Base-by-base conservation (phyloP, 768 basidiomycete genomes). In the Collybiopsis confluens region DNA sequence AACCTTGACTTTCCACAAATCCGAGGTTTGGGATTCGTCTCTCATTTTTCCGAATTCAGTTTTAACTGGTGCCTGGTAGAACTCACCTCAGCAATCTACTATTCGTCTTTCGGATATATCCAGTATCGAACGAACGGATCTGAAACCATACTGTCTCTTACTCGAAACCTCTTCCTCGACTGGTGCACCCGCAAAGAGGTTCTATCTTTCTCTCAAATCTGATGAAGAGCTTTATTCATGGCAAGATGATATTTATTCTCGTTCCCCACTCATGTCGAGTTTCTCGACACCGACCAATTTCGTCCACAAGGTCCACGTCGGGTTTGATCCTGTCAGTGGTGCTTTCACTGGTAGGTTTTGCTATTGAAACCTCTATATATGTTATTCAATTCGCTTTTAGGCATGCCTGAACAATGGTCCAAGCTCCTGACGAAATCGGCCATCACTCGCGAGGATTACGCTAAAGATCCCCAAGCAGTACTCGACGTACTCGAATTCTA, bases 401-500 rank as follows among this genome's bases (percentile, higher is more conserved):
- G 96, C 54, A 83, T 99, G 68, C 96, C 96, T 9, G 94, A 97
- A 53, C 92, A 96, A 75, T 99, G 96, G 96, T 90, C 83, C 64
- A 91, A 94, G 58, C 78, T 99, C n/a, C 80, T 99, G 62, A 98
- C 92, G 4, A 93, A 95, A 65, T 95, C 92, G 3, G 94, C 94
- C 30, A 97, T 99, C 69, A 99, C 96, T 2, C 88, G 92, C 52
- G 96, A 99, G 71, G 96, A 99, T 69, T 97, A 98, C 54, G 93
- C 91, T 4, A 90, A 90, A 65, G 90, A 99, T 64, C 96, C 96
- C 0, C 96, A 98, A 64, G 96, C 96, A 1, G 96, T 99, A 13
- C 79, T 98, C 16, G 96, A 98, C 57, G 96, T 97, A 1, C 85
- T 99, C 57, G 95, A 98, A 65, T 99, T 98, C 73, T 99, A 98